Evolutionary conservation across 169 alveolate genomes (phyloP).

Genomic region (Plasmodium adleri): DNA sequence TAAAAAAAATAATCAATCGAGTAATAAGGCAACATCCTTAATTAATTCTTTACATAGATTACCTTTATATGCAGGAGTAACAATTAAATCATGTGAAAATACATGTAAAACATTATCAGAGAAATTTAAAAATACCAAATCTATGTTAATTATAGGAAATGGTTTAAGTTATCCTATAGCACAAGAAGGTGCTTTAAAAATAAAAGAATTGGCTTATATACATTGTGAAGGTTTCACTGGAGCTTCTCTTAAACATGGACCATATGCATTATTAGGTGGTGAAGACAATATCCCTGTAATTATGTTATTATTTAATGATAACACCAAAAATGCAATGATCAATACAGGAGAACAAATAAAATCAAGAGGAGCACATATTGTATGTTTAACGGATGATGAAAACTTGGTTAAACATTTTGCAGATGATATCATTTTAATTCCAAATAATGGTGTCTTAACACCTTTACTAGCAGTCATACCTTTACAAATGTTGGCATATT

Average conservation of each 20-base stretch:
- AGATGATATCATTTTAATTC: constrained; percentile 87
- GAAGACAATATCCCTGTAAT: constrained; percentile 90
- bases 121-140: constrained; percentile 71
- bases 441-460: constrained; percentile 88
- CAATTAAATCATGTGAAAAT: constrained; percentile 67
- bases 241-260: constrained; percentile 97
- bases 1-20: constrained; percentile 45
- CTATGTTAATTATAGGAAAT: constrained; percentile 87
- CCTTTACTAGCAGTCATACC: constrained; percentile 90
- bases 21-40: constrained; percentile 40
- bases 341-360: constrained; percentile 94
- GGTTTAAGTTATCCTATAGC: constrained; percentile 96
- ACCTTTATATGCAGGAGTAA: constrained; percentile 59
- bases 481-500: constrained; percentile 89
- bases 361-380: constrained; percentile 94
- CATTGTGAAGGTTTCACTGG: constrained; percentile 97
- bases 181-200: constrained; percentile 97
- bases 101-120: constrained; percentile 33
- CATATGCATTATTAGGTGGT: constrained; percentile 94
- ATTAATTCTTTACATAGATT: constrained; percentile 64
- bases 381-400: constrained; percentile 92
- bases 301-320: constrained; percentile 92
- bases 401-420: constrained; percentile 86
- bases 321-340: constrained; percentile 88
- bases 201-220: constrained; percentile 95